Base-by-base conservation (phyloP, 1,284 basidiomycete genomes). In the Termitomyces sp. region DNA sequence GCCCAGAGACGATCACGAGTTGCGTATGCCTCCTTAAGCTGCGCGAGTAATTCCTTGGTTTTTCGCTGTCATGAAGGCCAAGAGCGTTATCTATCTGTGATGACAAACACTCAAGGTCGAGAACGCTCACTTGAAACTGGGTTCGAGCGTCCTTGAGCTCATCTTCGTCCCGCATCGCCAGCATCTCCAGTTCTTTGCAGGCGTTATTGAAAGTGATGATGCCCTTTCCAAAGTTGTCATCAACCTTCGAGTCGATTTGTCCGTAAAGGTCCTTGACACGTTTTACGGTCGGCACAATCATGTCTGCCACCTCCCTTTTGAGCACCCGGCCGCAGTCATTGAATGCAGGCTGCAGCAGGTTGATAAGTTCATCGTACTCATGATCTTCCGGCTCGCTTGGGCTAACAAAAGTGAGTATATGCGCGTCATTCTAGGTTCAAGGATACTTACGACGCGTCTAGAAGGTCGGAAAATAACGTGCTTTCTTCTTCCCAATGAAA, bases 401-500 rank as follows among this genome's bases (percentile, higher is more conserved):
- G 26, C 61, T 67, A 37, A 26, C 34, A 53, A 45, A 5, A 41
- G 52, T 44, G 46, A 55, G 40, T 57, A 43, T 56, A 64, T 57
- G 55, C 30, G 54, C 51, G 49, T 31, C 48, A 47, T 43, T 46
- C 46, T 35, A 53, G 19, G 39, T 46, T 4, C 18, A n/a, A 34
- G 39, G 28, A 35, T 26, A 39, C 28, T 52, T 61, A 75, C 77
- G 64, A 67, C 46, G 77, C 74, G 47, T 78, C 71, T 58, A 82
- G 64, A 52, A 80, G 69, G 24, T 76, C 76, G n/a, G 70, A 68
- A 18, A 80, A 72, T 31, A 83, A 69, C 1, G 80, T 80, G 26
- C 64, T 67, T 60, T 81, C 80, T 53, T 81, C 78, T 55, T 82
- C 77, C 80, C 80, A 83, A 50, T 69, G 66, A 60, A 77, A 75